phyloP scores from a whole-genome alignment of 2,329 filamentous ascomycete genomes.

The Juglanconis oblonga region DNA sequence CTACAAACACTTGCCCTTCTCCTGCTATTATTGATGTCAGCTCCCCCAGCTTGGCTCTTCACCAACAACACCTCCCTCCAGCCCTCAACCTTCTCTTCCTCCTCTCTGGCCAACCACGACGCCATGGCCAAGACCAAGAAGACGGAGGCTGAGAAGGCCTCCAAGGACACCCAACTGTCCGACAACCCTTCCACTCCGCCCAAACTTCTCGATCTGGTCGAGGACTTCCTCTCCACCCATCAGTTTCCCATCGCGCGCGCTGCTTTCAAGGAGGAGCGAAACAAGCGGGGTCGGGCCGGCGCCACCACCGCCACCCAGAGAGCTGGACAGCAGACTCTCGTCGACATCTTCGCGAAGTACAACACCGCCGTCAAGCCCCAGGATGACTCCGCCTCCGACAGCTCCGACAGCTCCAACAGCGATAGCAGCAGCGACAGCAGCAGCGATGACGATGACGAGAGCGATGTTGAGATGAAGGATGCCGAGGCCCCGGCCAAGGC shows the following conservation, averaged over 20 bases:
- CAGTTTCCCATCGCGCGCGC: slow-evolving; percentile 60
- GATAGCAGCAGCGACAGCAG: slow-evolving; percentile 22
- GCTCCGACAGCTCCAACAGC: slow-evolving; percentile 24
- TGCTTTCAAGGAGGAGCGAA: slow-evolving; percentile 62
- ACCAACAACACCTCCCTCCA: slow-evolving; percentile 15
- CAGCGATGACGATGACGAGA: slow-evolving; percentile 29
- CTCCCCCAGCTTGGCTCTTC: slow-evolving; percentile 22
- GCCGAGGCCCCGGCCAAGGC: slow-evolving; percentile 28
- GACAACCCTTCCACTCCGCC: slow-evolving; percentile 43
- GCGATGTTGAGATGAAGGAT: slow-evolving; percentile 48
- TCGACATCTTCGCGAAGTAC: slow-evolving; percentile 51
- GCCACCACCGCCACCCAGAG: slow-evolving; percentile 24
- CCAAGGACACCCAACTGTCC: slow-evolving; percentile 13
- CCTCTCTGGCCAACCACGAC: slow-evolving; percentile 12
- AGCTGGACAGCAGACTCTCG: slow-evolving; percentile 35
- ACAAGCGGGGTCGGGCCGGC: slow-evolving; percentile 49
- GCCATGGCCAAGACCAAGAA: slow-evolving; percentile 21
- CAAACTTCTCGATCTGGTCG: slow-evolving; percentile 65
- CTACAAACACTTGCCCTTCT: no score
- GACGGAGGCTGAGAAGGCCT: slow-evolving; percentile 16
- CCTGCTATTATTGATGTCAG: no score
- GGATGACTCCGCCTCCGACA: slow-evolving; percentile 24
- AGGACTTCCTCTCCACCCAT: slow-evolving; percentile 63
- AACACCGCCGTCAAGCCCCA: slow-evolving; percentile 36
- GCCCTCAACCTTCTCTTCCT: neutral